phyloP scores from a whole-genome alignment of 306 rosid species.

The Potentilla sterilis region DNA sequence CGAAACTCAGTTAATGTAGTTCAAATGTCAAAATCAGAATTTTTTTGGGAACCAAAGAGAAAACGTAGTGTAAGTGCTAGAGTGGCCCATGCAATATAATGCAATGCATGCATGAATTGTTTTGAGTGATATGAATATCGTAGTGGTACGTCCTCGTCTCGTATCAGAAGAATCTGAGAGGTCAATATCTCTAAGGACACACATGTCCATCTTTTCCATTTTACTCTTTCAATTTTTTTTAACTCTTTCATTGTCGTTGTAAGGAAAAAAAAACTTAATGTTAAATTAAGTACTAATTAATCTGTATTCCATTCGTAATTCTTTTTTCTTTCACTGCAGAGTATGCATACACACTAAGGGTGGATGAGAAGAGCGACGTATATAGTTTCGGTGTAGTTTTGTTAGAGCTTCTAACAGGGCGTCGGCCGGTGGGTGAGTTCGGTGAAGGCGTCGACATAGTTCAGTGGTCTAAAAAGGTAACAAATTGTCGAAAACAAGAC shows the following conservation, averaged over 20 bases:
- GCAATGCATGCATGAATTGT: neutral
- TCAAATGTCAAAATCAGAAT: too few relatives aligned
- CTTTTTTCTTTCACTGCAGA: slow-evolving; percentile 37
- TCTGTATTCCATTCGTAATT: too few relatives aligned
- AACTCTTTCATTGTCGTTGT: too few relatives aligned
- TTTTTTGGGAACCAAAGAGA: neutral
- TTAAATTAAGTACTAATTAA: too few relatives aligned
- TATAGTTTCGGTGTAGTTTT: slow-evolving; percentile 77
- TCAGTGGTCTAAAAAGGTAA: slow-evolving; percentile 65
- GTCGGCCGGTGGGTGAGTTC: slow-evolving; percentile 71
- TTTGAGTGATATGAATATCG: neutral
- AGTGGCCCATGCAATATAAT: neutral
- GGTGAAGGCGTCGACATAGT: slow-evolving; percentile 75
- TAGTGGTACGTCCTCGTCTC: neutral
- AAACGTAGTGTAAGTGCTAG: neutral
- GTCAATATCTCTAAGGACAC: slow-evolving; percentile 4
- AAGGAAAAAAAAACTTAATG: too few relatives aligned
- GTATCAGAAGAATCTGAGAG: slow-evolving; percentile 10
- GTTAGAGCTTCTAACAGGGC: slow-evolving; percentile 67
- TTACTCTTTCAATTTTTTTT: too few relatives aligned
- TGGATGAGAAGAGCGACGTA: slow-evolving; percentile 84
- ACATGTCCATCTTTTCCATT: too few relatives aligned
- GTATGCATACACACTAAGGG: slow-evolving; percentile 78
- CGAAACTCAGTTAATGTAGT: too few relatives aligned
- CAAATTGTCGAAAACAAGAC: slow-evolving; percentile 44